These are phyloP conservation scores for Pseudogymnoascus sp. DNA, from an alignment of 2,329 filamentous ascomycete species.

Conservation along the genomic window DNA sequence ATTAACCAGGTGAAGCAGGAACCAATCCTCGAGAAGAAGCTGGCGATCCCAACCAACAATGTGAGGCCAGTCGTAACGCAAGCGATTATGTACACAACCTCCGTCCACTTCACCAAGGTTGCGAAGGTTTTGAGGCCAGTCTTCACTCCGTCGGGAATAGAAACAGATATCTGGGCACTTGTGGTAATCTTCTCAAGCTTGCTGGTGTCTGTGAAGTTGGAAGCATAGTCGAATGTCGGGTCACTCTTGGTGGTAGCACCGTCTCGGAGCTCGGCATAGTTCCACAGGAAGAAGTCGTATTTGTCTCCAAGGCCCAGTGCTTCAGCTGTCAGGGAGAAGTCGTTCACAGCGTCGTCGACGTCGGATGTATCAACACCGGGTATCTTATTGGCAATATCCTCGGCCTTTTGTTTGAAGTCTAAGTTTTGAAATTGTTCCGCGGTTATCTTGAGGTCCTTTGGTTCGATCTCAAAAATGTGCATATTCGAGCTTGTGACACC, in stretches of 20 bases:
- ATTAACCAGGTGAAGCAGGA: constrained; percentile 77
- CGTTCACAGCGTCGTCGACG: constrained; percentile 6
- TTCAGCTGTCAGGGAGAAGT: constrained; percentile 47
- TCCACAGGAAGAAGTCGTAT: constrained; percentile 80
- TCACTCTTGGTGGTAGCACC: constrained; percentile 60
- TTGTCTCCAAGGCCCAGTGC: constrained; percentile 56
- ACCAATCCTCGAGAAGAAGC: constrained; percentile 74
- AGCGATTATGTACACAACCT: constrained; percentile 71
- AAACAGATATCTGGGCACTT: constrained; percentile 46
- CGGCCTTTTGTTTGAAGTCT: constrained; percentile 15
- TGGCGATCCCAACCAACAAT: constrained; percentile 71
- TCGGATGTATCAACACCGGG: constrained; percentile 7
- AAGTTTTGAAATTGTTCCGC: constrained; percentile 36
- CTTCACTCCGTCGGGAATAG: constrained; percentile 60
- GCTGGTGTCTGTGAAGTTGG: constrained; percentile 61
- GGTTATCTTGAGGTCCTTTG: constrained; percentile 46
- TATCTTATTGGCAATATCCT: background rate
- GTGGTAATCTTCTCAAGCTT: constrained; percentile 48
- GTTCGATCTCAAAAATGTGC: constrained; percentile 55
- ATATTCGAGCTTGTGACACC: constrained; percentile 50
- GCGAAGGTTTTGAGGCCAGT: constrained; percentile 66
- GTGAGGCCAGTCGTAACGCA: constrained; percentile 63
- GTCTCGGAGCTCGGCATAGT: constrained; percentile 61
- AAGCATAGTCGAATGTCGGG: constrained; percentile 68
- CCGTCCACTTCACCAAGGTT: constrained; percentile 71